phyloP scores from a whole-genome alignment of 805 yeast genomes.

The Geotrichum ghanense region DNA sequence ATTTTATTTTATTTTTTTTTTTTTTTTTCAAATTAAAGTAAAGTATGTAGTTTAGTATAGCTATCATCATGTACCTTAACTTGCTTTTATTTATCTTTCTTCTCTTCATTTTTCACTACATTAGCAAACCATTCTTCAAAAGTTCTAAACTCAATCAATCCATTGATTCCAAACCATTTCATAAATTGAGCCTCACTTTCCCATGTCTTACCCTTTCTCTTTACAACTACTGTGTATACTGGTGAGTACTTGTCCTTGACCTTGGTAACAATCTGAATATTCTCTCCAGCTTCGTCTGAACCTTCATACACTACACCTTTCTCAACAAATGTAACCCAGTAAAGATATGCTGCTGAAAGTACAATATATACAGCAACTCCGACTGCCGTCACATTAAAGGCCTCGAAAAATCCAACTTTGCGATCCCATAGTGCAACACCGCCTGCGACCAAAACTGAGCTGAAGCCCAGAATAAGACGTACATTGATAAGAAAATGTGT shows the following conservation, averaged over 20 bases:
- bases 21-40: too few relatives aligned
- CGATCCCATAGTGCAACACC: constrained; percentile 19
- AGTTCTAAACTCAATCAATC: not conserved
- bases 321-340: constrained; percentile 20
- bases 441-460: constrained; percentile 22
- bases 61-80: too few relatives aligned
- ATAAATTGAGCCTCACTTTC: not conserved
- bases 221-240: not conserved
- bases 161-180: not conserved
- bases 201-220: not conserved
- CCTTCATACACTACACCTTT: constrained; percentile 22
- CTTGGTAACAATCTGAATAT: not conserved
- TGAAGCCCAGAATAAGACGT: constrained; percentile 21
- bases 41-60: too few relatives aligned
- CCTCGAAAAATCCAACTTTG: constrained; percentile 21
- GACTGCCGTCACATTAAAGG: constrained; percentile 16
- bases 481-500: constrained; percentile 16
- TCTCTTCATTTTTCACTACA: not conserved
- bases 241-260: not conserved
- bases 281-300: constrained; percentile 8
- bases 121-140: not conserved
- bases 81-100: not conserved
- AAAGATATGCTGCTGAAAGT: constrained; percentile 15
- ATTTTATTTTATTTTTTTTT: too few relatives aligned
- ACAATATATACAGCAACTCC: constrained; percentile 22